Evolutionary conservation across 148 eudicot species (phyloP).

Genomic region (Nepenthes mirabilis): DNA sequence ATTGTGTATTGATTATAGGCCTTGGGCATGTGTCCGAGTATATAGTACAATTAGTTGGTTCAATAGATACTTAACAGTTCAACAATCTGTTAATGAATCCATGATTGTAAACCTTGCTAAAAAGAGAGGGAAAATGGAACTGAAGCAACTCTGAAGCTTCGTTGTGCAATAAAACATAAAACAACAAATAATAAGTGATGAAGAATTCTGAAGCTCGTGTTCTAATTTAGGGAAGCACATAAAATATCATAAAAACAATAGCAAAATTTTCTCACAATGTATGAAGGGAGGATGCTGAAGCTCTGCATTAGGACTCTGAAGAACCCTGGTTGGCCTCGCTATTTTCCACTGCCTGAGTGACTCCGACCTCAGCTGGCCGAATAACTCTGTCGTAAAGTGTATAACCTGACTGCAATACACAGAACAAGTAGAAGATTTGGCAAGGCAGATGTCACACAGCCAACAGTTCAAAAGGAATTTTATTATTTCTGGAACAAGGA

Average conservation of each 20-base stretch:
- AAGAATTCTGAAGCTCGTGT: too few species aligned
- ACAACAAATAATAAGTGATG: background rate
- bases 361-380: slow-evolving; percentile 97
- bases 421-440: too few species aligned
- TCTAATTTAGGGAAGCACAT: background rate
- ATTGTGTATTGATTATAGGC: too few species aligned
- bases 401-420: slow-evolving; percentile 56
- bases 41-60: too few species aligned
- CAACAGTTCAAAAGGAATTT: too few species aligned
- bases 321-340: slow-evolving; percentile 18
- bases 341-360: slow-evolving; percentile 41
- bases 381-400: slow-evolving; percentile 66
- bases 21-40: too few species aligned
- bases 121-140: slow-evolving; percentile 9
- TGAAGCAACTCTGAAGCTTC: slow-evolving; percentile 2
- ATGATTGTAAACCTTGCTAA: too few species aligned
- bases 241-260: background rate
- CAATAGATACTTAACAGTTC: too few species aligned
- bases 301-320: too few species aligned
- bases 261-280: slow-evolving; percentile 5
- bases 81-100: too few species aligned
- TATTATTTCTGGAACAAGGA: too few species aligned
- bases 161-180: background rate
- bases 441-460: too few species aligned
- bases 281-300: background rate